These are phyloP conservation scores for Suhomyces choctaworum DNA, from an alignment of 1,139 yeast species.

Conservation along the genomic window DNA sequence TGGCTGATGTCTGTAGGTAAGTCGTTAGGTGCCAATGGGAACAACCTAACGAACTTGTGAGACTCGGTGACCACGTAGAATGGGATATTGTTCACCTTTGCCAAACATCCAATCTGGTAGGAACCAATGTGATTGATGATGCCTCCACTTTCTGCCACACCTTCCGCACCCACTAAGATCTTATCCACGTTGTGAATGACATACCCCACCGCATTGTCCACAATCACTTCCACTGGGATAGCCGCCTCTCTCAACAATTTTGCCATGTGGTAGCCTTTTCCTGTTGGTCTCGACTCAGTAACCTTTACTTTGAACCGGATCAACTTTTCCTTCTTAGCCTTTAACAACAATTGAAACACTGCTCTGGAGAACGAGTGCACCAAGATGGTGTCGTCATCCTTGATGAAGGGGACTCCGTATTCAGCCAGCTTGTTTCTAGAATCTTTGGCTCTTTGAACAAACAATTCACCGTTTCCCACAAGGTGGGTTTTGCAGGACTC, in stretches of 20 bases:
- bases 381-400: slow-evolving; percentile 87
- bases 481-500: slow-evolving; percentile 88
- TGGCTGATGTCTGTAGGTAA: slow-evolving; percentile 64
- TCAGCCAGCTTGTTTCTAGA: slow-evolving; percentile 87
- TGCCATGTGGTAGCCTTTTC: slow-evolving; percentile 79
- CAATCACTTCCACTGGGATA: slow-evolving; percentile 88
- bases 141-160: slow-evolving; percentile 98
- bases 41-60: slow-evolving; percentile 94
- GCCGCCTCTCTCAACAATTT: slow-evolving; percentile 65
- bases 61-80: slow-evolving; percentile 93
- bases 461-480: slow-evolving; percentile 90
- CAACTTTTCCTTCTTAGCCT: slow-evolving; percentile 69
- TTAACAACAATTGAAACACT: slow-evolving; percentile 69
- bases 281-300: slow-evolving; percentile 89
- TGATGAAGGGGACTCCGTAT: slow-evolving; percentile 82
- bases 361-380: slow-evolving; percentile 95
- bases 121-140: slow-evolving; percentile 95
- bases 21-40: slow-evolving; percentile 92
- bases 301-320: slow-evolving; percentile 87
- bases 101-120: slow-evolving; percentile 91
- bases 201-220: slow-evolving; percentile 89
- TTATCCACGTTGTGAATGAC: slow-evolving; percentile 91
- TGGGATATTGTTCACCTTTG: slow-evolving; percentile 88
- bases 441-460: slow-evolving; percentile 88
- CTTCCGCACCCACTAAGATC: slow-evolving; percentile 96